Evolutionary conservation across 495 filamentous ascomycete species (phyloP).

Genomic region (Sordaria brevicollis): DNA sequence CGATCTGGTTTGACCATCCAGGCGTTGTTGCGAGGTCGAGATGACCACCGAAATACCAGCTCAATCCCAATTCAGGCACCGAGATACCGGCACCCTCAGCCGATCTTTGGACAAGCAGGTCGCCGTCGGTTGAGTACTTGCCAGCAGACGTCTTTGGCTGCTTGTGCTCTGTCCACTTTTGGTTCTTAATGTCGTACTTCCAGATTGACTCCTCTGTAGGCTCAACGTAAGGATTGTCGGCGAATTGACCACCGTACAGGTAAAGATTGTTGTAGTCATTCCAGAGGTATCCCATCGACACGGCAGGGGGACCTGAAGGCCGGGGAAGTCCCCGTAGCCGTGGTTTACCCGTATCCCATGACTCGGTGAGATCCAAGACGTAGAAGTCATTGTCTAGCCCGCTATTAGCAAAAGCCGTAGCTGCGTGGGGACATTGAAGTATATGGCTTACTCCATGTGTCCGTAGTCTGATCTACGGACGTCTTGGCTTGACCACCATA

Average conservation of each 20-base stretch:
- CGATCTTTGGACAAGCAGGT: slow-evolving; percentile 45
- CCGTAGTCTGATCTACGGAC: slow-evolving; percentile 36
- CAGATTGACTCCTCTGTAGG: slow-evolving; percentile 50
- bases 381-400: slow-evolving; percentile 57
- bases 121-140: slow-evolving; percentile 43
- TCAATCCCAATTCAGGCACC: slow-evolving; percentile 53
- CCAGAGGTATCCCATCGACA: slow-evolving; percentile 65
- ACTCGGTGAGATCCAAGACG: slow-evolving; percentile 51
- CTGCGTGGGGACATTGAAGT: background rate
- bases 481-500: slow-evolving; percentile 57
- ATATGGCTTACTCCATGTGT: slow-evolving; percentile 53
- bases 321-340: slow-evolving; percentile 47
- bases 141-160: slow-evolving; percentile 46
- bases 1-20: slow-evolving; percentile 55
- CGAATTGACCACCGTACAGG: slow-evolving; percentile 64
- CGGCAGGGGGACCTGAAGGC: slow-evolving; percentile 58
- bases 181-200: slow-evolving; percentile 50
- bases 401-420: slow-evolving; percentile 11
- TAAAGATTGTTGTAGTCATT: slow-evolving; percentile 54
- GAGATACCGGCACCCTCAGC: slow-evolving; percentile 64
- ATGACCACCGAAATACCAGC: slow-evolving; percentile 71
- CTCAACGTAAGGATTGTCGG: slow-evolving; percentile 41
- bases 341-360: slow-evolving; percentile 57
- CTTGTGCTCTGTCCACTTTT: slow-evolving; percentile 50
- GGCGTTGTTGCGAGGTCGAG: slow-evolving; percentile 55